Percentiles rank a stretch among this genome's conserved stretches.
Conservation (phyloP, 352 stramenopile species). For the Phytophthora lateralis region DNA sequence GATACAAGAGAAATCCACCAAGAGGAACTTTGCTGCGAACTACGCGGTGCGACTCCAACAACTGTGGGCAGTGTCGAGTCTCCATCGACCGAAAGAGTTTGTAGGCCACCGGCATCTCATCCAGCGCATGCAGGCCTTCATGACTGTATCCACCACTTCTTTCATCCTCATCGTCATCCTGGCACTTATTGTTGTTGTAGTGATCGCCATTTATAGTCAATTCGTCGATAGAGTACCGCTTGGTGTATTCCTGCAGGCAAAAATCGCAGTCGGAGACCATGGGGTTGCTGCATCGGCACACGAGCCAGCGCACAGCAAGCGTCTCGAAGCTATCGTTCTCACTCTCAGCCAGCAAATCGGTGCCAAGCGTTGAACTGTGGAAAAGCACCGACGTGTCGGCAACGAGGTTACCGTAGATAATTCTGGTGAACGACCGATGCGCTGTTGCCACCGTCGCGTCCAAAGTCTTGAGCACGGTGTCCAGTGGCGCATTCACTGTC, state of each 20-base stretch:
- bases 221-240: constrained; percentile 61
- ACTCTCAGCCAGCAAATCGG: constrained; percentile 10
- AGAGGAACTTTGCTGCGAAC: constrained; percentile 64
- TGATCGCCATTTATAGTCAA: constrained; percentile 31
- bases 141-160: not conserved
- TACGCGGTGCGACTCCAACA: constrained; percentile 67
- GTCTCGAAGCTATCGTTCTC: constrained; percentile 40
- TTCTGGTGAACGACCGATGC: constrained; percentile 75
- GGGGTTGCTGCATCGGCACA: constrained; percentile 65
- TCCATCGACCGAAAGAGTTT: constrained; percentile 78
- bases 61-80: constrained; percentile 65
- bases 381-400: constrained; percentile 79
- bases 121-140: constrained; percentile 22
- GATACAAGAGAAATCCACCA: constrained; percentile 73
- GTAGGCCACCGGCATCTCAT: constrained; percentile 57
- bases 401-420: constrained; percentile 76
- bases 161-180: constrained; percentile 24
- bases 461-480: constrained; percentile 63
- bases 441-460: constrained; percentile 59
- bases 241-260: constrained; percentile 75
- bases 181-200: constrained; percentile 49
- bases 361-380: constrained; percentile 41
- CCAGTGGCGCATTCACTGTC: constrained; percentile 55
- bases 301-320: constrained; percentile 73
- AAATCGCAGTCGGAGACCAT: constrained; percentile 77